phyloP scores from a whole-genome alignment of 495 filamentous ascomycete species.

The Coniosporium apollinis region DNA sequence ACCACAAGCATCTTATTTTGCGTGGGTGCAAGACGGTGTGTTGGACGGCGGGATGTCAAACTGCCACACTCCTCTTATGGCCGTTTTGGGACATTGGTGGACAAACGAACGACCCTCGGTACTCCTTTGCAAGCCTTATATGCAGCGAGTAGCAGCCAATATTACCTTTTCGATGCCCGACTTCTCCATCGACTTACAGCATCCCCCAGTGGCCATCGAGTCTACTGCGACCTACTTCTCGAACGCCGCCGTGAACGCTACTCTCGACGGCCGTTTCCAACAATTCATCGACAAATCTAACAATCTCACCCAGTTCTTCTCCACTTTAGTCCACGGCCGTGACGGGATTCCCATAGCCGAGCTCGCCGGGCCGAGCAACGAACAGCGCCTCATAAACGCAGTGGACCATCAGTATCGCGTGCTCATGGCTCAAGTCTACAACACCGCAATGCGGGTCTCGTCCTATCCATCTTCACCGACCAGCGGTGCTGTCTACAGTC shows the following conservation, averaged over 20 bases:
- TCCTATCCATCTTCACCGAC: neutral
- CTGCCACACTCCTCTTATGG: no score
- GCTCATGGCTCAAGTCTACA: neutral
- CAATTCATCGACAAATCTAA: neutral
- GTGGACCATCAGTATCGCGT: neutral
- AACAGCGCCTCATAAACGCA: neutral
- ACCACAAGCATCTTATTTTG: no score
- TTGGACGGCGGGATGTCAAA: no score
- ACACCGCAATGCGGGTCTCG: neutral
- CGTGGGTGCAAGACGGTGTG: no score
- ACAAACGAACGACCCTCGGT: no score
- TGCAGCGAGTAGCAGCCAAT: no score
- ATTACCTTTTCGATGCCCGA: neutral
- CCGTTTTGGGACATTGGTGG: no score
- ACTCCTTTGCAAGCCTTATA: no score
- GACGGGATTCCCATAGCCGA: neutral
- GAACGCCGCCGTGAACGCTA: neutral
- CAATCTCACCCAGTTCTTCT: neutral
- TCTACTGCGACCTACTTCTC: neutral
- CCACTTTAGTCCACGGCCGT: neutral
- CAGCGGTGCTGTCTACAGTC: neutral
- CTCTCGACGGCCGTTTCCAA: neutral
- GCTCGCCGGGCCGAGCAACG: neutral
- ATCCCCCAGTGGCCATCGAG: neutral
- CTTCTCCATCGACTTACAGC: neutral